Percentiles rank a stretch among this genome's conserved stretches.
phyloP scores from a whole-genome alignment of 306 rosid species.

The Rosa chinensis region DNA sequence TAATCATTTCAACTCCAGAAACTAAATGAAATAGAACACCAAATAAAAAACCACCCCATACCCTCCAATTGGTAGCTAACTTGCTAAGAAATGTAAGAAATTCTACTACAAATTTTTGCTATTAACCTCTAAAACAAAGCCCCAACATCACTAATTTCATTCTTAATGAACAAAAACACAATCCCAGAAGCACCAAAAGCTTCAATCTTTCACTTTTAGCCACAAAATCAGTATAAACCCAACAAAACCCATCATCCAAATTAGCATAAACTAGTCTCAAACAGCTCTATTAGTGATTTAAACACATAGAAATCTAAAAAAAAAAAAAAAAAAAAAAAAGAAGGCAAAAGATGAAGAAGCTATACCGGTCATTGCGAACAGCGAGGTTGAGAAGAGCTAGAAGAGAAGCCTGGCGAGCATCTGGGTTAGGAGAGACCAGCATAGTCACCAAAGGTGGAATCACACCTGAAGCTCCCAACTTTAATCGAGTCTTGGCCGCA shows the following conservation, averaged over 20 bases:
- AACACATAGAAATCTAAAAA: not conserved
- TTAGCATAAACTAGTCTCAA: not conserved
- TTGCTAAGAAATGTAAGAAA: not conserved
- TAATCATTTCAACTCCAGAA: not conserved
- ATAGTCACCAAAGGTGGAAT: constrained; percentile 73
- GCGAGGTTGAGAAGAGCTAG: constrained; percentile 94
- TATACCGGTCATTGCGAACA: constrained; percentile 72
- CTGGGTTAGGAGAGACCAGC: constrained; percentile 70
- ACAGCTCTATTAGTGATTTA: not conserved
- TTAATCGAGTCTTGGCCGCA: constrained; percentile 58
- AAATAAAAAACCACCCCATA: not conserved
- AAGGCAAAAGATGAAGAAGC: not conserved
- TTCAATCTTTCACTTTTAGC: constrained; percentile 2
- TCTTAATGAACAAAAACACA: not conserved
- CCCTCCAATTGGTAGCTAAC: not conserved
- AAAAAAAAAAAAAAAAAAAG: not conserved
- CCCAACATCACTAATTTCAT: not conserved
- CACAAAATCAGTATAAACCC: not conserved
- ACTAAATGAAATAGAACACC: not conserved
- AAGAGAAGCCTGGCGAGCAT: constrained; percentile 78
- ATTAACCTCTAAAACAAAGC: not conserved
- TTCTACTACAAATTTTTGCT: not conserved
- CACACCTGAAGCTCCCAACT: constrained; percentile 65
- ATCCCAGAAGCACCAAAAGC: not conserved
- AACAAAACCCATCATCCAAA: constrained; percentile 1